Evolutionary conservation across 2,329 filamentous ascomycete genomes (phyloP), one percentile per base, ranked within the genome.

Genomic region (Fusarium humuli): DNA sequence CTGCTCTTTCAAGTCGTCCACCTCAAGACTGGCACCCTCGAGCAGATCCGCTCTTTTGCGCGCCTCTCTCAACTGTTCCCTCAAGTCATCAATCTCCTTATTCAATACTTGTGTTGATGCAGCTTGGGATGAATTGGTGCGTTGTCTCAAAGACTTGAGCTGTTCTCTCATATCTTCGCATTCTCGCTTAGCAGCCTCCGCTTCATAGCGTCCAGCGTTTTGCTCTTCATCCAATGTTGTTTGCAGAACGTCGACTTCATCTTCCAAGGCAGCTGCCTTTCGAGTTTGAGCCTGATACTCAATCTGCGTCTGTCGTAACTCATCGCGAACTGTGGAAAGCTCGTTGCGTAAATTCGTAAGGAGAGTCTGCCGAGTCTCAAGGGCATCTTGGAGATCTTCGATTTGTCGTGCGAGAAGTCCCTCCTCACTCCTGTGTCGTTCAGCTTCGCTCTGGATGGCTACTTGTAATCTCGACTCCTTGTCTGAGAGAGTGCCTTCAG

Each of bases 171-270:
- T 48, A 52, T 68, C 58, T 12, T 71, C 70, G 41, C 82, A 83
- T 69, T 86, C 81, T 56, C 84, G 79, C 59, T 82, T 83, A 16
- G 83, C 80, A n/a, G 67, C 55, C 12, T 74, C 67, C 9, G 65
- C 57, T 37, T 85, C 83, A 41, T 83, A 79, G 18, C 82, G 86
- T 16, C 72, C 74, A 30, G 70, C 59, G 7, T 72, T 72, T 57
- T 74, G 72, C 53, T 76, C 73, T 30, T 75, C 71, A 41, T 75
- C 72, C 27, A 76, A 47, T 10, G 73, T 77, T 32, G 58, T 74
- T 77, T 94, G 91, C 16, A 94, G 80, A 29, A 93, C 87, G 56
- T 93, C 90, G n/a, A 94, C 84, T 76, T 94, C 92, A 70, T 94
- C 92, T 76, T 94, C 91, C 22, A 94, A 78, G 10, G 86, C 85